Evolutionary conservation across 345 rosid genomes (phyloP), one percentile per base, ranked within the genome.

Genomic region (Raphanus raphanistrum): DNA sequence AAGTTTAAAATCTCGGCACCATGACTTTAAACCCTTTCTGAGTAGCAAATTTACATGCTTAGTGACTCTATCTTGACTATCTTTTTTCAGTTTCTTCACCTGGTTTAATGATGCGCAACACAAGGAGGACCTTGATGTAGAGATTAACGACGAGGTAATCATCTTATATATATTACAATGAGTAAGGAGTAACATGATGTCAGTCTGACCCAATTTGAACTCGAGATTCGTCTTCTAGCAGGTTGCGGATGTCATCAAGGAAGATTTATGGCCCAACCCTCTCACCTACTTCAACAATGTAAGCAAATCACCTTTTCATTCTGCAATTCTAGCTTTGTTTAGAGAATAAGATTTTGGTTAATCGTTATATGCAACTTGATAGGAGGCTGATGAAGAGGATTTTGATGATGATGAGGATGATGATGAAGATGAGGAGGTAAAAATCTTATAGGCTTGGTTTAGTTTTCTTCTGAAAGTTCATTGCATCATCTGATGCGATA

Each of bases 201-300:
- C 65, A 66, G 17, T 38, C 65, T 72, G 17, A 58, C 82, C 27
- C 41, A 68, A 6, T 63, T 69, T 74, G 71, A 73, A 61, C 77
- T 69, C 17, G 61, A 26, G 27, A 28, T 50, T 79, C 21, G 6
- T 68, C 54, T 59, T 69, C 41, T 76, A 86, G 85, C 96, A 92
- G 97, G 76, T 94, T 76, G 97, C 98, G 0, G 97, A 90, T 78
- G 82, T 94, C 31, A 92, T 94, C 78, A 94, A 94, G 87, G 99
- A 90, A 82, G 98, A 94, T 69, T 76, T 94, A 50, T 94, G 99
- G 99, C 90, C 97, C 67, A 92, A 92, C 88, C 98, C 98, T 74
- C 89, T 92, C 66, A 83, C 86, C 54, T 92, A 87, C 74, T 94
- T 94, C 68, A 90, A 86, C 86, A 90, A 81, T 85, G 98, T 94